Evolutionary conservation across 2,329 filamentous ascomycete species (phyloP).

Genomic region (Curvularia hawaiiensis): DNA sequence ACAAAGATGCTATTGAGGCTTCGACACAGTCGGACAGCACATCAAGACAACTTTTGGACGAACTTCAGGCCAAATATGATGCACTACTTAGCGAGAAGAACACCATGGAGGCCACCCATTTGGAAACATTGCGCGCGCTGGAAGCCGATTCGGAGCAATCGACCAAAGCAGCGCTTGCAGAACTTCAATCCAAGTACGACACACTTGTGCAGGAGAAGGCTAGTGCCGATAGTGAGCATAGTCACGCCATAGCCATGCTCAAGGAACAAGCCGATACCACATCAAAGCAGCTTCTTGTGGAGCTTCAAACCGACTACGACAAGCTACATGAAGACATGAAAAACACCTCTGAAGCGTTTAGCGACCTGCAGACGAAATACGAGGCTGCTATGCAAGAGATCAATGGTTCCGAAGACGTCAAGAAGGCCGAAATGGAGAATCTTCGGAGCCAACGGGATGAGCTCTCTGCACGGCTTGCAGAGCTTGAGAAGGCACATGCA

Average conservation of each 20-base stretch:
- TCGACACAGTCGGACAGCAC: slow-evolving; percentile 30
- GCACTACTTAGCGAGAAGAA: slow-evolving; percentile 9
- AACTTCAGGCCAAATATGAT: slow-evolving; percentile 23
- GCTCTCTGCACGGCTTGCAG: slow-evolving; percentile 26
- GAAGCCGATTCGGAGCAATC: slow-evolving; percentile 10
- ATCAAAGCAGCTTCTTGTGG: slow-evolving; percentile 9
- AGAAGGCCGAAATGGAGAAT: slow-evolving; percentile 28
- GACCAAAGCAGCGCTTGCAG: slow-evolving; percentile 5
- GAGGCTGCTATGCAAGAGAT: slow-evolving; percentile 28
- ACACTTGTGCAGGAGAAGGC: slow-evolving; percentile 29
- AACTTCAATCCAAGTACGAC: slow-evolving; percentile 24
- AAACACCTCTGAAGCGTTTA: slow-evolving; percentile 7
- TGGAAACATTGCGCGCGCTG: slow-evolving; percentile 8
- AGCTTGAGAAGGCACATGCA: slow-evolving; percentile 30
- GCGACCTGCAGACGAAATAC: slow-evolving; percentile 20
- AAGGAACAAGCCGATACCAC: slow-evolving; percentile 5
- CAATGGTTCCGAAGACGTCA: slow-evolving; percentile 17
- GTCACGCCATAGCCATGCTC: not conserved
- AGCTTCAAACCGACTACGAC: slow-evolving; percentile 24
- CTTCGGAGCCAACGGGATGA: slow-evolving; percentile 26
- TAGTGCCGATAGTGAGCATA: slow-evolving; percentile 3
- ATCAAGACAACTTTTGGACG: slow-evolving; percentile 19
- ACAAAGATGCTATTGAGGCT: slow-evolving; percentile 31
- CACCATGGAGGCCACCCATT: not conserved
- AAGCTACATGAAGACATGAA: slow-evolving; percentile 10